These are phyloP conservation scores for Yamadazyma aaseri DNA, from an alignment of 1,139 yeast species.

Conservation along the genomic window DNA sequence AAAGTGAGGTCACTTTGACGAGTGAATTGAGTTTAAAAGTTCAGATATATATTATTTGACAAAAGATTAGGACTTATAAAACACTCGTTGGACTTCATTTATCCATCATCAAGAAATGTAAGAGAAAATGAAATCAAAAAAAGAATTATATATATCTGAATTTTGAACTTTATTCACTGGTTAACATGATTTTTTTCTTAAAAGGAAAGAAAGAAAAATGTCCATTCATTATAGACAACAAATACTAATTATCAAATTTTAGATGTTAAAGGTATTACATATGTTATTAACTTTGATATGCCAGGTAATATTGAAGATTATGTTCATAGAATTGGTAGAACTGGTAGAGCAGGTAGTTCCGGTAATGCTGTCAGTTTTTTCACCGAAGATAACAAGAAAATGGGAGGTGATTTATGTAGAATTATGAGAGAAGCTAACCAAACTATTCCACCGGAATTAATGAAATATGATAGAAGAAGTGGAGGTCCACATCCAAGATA, in stretches of 20 bases:
- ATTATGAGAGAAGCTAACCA: conserved; percentile 97
- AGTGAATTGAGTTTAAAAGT: conserved; percentile 7
- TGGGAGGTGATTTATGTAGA: conserved; percentile 88
- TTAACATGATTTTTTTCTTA: conserved; percentile 2
- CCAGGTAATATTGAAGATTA: conserved; percentile 98
- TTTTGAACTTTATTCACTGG: conserved; percentile 5
- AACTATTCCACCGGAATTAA: conserved; percentile 67
- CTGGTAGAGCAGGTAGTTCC: conserved; percentile 96
- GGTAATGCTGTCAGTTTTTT: conserved; percentile 97
- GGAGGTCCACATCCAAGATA: conserved; percentile 57
- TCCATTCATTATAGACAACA: neutral
- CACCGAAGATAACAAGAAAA: conserved; percentile 81
- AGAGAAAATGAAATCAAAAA: conserved; percentile 1
- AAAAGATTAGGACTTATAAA: no score
- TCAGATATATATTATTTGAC: conserved; percentile 4
- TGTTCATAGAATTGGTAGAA: conserved; percentile 95
- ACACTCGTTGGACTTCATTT: conserved; percentile 6
- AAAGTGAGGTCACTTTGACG: conserved; percentile 7
- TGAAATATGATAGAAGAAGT: conserved; percentile 54
- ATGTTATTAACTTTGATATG: conserved; percentile 93
- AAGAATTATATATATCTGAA: conserved; percentile 5
- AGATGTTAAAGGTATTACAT: conserved; percentile 97
- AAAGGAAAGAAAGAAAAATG: no score
- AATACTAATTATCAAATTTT: conserved; percentile 31
- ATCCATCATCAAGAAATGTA: no score